Evolutionary conservation across 441 rosid species (phyloP).

Genomic region (Bruguiera hainesii): DNA sequence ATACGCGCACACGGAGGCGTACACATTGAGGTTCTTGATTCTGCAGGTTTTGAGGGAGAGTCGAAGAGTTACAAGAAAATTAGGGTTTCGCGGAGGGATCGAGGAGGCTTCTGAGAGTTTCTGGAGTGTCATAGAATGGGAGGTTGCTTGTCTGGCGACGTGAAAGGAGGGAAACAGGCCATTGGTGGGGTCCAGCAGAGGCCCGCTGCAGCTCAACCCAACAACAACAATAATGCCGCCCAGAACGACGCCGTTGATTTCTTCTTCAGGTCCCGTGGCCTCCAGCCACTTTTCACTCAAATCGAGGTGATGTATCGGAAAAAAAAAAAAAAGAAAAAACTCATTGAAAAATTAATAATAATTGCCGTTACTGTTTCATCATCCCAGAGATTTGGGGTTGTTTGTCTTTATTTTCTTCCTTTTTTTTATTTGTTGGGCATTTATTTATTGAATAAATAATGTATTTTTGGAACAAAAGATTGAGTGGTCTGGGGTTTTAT

Average conservation of each 20-base stretch:
- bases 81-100: not conserved
- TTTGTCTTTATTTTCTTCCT: not conserved
- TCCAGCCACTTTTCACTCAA: conserved; percentile 44
- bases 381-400: too few relatives aligned
- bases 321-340: too few relatives aligned
- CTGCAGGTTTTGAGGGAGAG: not conserved
- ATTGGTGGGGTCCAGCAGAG: conserved; percentile 46
- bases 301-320: conserved; percentile 43
- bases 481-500: not conserved
- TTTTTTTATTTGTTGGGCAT: not conserved
- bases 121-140: conserved; percentile 38
- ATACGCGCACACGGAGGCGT: not conserved
- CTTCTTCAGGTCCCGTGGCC: conserved; percentile 51
- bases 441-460: not conserved
- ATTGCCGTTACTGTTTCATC: not conserved
- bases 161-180: conserved; percentile 62
- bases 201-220: conserved; percentile 14
- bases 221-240: conserved; percentile 21
- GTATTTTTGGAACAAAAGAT: too few relatives aligned
- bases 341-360: too few relatives aligned
- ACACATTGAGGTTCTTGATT: not conserved
- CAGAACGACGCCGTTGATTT: conserved; percentile 63
- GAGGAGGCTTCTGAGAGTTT: not conserved
- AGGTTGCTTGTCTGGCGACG: conserved; percentile 41
- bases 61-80: not conserved